These are phyloP conservation scores for Codiaeum variegatum DNA, from an alignment of 441 rosid species.

Conservation along the genomic window DNA sequence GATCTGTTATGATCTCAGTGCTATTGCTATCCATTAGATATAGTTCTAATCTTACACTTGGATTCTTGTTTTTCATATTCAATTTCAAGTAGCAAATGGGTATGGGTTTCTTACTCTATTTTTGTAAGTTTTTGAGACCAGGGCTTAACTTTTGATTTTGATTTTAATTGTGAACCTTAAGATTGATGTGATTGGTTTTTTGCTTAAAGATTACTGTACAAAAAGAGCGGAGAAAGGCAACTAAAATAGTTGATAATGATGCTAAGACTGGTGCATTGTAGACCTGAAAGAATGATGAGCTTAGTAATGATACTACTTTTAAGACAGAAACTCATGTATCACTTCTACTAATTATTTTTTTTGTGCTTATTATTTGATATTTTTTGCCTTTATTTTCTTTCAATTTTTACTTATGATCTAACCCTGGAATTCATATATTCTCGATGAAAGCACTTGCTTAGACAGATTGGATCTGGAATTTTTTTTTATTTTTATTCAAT, in stretches of 20 bases:
- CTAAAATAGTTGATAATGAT: conserved; percentile 46
- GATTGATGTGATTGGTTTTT: conserved; percentile 4
- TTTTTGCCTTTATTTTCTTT: neutral
- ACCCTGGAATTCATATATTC: neutral
- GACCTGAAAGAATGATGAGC: conserved; percentile 34
- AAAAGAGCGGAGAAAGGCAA: conserved; percentile 53
- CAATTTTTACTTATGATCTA: neutral
- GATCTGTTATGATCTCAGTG: no score
- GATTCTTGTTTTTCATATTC: no score
- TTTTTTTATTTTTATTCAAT: neutral
- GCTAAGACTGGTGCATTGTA: conserved; percentile 29
- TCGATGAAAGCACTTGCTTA: neutral
- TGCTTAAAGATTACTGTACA: conserved; percentile 58
- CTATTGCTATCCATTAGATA: no score
- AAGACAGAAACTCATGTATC: conserved; percentile 42
- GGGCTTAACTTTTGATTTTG: conserved; percentile 8
- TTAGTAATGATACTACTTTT: conserved; percentile 26
- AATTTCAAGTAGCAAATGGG: neutral
- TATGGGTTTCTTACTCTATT: neutral
- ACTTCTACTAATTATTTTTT: neutral
- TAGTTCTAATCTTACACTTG: no score
- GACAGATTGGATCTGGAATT: neutral
- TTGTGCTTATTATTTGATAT: neutral
- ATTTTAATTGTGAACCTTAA: neutral
- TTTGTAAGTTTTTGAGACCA: neutral